phyloP scores from a whole-genome alignment of 2,329 filamentous ascomycete genomes.

The Diaporthe sp. region DNA sequence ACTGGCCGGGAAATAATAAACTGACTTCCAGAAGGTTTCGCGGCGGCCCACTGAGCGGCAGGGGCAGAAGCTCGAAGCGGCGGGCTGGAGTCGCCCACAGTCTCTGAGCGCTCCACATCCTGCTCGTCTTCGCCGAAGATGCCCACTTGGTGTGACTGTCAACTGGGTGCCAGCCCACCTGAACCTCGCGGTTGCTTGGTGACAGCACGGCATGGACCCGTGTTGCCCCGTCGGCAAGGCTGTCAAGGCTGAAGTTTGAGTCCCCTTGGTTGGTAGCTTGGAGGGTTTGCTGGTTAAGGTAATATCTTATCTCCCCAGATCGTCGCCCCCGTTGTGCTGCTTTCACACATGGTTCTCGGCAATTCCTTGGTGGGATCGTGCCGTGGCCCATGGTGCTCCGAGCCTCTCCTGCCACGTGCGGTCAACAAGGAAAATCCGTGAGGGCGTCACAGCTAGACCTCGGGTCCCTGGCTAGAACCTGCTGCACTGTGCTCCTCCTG shows the following conservation, averaged over 20 bases:
- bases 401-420: conserved; percentile 25
- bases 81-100: conserved; percentile 8
- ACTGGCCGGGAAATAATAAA: neutral
- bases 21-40: conserved; percentile 27
- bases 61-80: conserved; percentile 17
- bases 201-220: conserved; percentile 19
- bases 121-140: conserved; percentile 33
- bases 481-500: conserved; percentile 10
- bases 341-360: conserved; percentile 19
- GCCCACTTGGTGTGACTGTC: conserved; percentile 19
- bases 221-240: conserved; percentile 24
- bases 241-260: conserved; percentile 19
- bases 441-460: neutral
- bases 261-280: neutral
- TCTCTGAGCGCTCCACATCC: conserved; percentile 27
- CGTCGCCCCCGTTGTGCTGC: conserved; percentile 13
- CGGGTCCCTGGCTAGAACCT: neutral
- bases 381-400: neutral
- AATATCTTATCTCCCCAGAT: conserved; percentile 21
- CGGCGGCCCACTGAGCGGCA: conserved; percentile 22
- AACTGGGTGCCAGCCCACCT: conserved; percentile 12
- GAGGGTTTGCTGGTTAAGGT: neutral
- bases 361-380: conserved; percentile 24
- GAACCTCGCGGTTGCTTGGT: conserved; percentile 19
- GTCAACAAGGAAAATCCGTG: conserved; percentile 9